Conservation (phyloP, 805 yeast genomes). For the Huiozyma sinensis region DNA sequence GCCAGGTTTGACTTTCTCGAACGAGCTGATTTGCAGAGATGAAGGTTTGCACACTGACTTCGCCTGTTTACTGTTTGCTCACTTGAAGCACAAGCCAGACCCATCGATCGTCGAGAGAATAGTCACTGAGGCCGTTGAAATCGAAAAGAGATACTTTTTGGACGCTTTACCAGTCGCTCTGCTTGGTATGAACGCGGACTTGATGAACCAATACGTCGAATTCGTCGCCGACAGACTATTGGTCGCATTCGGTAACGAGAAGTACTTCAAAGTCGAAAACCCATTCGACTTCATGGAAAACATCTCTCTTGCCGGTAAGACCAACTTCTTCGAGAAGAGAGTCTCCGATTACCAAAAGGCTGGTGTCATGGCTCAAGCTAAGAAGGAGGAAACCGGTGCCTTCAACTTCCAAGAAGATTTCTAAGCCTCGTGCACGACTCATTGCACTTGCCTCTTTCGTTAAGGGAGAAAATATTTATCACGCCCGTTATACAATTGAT, state of each 20-base stretch:
- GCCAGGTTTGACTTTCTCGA: slow-evolving; percentile 98
- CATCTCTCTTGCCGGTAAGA: slow-evolving; percentile 95
- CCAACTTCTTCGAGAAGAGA: slow-evolving; percentile 97
- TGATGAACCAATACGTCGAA: slow-evolving; percentile 97
- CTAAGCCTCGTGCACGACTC: slow-evolving; percentile 29
- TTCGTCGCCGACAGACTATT: slow-evolving; percentile 94
- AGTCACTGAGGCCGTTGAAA: slow-evolving; percentile 88
- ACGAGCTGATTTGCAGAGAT: slow-evolving; percentile 95
- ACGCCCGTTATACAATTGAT: too few species aligned
- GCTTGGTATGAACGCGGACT: slow-evolving; percentile 86
- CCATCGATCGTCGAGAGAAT: slow-evolving; percentile 69
- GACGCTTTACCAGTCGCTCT: slow-evolving; percentile 91
- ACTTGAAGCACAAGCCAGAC: slow-evolving; percentile 81
- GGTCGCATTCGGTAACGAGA: slow-evolving; percentile 82
- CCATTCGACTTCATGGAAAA: slow-evolving; percentile 99
- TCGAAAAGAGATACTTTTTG: slow-evolving; percentile 88
- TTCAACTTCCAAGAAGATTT: slow-evolving; percentile 92
- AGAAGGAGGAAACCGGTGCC: slow-evolving; percentile 42
- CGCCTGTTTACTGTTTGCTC: slow-evolving; percentile 91
- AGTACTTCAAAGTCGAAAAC: slow-evolving; percentile 75
- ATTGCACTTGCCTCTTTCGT: too few species aligned
- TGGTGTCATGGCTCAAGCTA: slow-evolving; percentile 85
- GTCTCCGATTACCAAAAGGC: slow-evolving; percentile 98
- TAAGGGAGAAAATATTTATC: too few species aligned
- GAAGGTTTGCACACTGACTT: slow-evolving; percentile 98